phyloP scores from a whole-genome alignment of 257 asterid species.

The Catharanthus roseus region DNA sequence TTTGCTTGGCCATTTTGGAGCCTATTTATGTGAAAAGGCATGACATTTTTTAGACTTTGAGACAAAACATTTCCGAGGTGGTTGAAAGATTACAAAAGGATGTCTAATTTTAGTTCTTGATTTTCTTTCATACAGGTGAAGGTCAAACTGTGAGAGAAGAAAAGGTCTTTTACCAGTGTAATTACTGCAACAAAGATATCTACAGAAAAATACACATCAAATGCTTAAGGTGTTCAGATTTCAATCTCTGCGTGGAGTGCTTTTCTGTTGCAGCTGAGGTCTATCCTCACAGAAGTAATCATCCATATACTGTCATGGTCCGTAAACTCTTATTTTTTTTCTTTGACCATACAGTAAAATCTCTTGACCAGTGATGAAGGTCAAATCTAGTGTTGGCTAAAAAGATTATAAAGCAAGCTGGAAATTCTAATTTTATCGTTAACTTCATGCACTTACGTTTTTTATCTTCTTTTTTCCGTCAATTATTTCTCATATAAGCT shows the following conservation, averaged over 20 bases:
- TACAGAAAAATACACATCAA: slow-evolving; percentile 90
- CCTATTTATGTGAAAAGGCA: too few species aligned
- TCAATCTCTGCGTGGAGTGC: slow-evolving; percentile 95
- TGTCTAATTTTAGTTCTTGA: slow-evolving; percentile 7
- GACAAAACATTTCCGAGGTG: too few species aligned
- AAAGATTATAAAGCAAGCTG: too few species aligned
- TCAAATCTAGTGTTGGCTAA: too few species aligned
- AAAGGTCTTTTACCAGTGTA: slow-evolving; percentile 88
- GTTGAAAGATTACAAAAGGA: too few species aligned
- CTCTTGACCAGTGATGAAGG: too few species aligned
- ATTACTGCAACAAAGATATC: slow-evolving; percentile 90
- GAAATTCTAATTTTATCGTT: too few species aligned
- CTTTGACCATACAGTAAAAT: too few species aligned
- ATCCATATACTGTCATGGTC: slow-evolving; percentile 92
- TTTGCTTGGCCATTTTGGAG: too few species aligned
- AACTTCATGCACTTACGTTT: not conserved
- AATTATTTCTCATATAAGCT: not conserved
- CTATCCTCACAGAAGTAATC: slow-evolving; percentile 87
- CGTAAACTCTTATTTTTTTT: slow-evolving; percentile 28
- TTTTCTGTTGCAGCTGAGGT: slow-evolving; percentile 97
- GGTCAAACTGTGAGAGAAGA: slow-evolving; percentile 69
- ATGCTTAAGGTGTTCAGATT: slow-evolving; percentile 87
- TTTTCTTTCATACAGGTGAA: slow-evolving; percentile 27
- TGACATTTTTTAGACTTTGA: too few species aligned
- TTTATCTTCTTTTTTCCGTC: not conserved